Base-by-base conservation (phyloP, 2,329 filamentous ascomycete species). In the Ophiocordyceps robertsii region DNA sequence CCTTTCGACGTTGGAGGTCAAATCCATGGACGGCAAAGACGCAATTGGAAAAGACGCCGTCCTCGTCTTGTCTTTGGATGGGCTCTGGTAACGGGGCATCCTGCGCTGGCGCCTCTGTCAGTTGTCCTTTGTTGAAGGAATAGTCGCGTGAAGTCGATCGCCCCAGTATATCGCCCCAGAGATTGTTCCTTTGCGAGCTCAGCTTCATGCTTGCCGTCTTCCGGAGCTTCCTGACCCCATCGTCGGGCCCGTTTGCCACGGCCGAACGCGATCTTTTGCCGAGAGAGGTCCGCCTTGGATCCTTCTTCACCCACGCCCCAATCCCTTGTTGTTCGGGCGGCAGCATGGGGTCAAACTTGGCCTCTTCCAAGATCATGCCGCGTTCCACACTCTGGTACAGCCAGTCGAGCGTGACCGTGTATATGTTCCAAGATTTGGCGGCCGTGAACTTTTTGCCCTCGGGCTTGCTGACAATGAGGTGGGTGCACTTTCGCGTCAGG, bases 91-190 rank as follows among this genome's bases (percentile, higher is more conserved):
- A 31, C 2, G 36, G 24, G 6, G 29, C 31, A 14, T 37, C 36
- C 11, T 39, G 30, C 24, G 37, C 31, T 19, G 38, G 35, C 19
- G 42, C 43, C 19, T 38, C 44, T 9, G 47, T 41, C 13, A 48
- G 47, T 2, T 46, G 45, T 6, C 57, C 56, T 13, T 52, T 46
- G 21, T 51, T 53, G 38, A 60, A 58, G 0, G 61, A 62, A 44
- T 57, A 55, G 33, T 62, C 60, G 37, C 56, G 56, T 2, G 60
- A 60, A 12, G 52, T 56, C 19, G 61, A 52, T 58, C 43, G 51
- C 10, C 78, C 78, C 21, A 92, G 73, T 45, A 98, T 93, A 53
- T 93, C 86, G 6, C 82, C 82, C 90, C 90, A 96, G n/a, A 96
- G 72, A 27, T 77, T 80, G 52, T 89, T 80, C 50, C 80, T 82